These are phyloP conservation scores for Clavaria fumosa DNA, from an alignment of 768 basidiomycete species.

Conservation along the genomic window DNA sequence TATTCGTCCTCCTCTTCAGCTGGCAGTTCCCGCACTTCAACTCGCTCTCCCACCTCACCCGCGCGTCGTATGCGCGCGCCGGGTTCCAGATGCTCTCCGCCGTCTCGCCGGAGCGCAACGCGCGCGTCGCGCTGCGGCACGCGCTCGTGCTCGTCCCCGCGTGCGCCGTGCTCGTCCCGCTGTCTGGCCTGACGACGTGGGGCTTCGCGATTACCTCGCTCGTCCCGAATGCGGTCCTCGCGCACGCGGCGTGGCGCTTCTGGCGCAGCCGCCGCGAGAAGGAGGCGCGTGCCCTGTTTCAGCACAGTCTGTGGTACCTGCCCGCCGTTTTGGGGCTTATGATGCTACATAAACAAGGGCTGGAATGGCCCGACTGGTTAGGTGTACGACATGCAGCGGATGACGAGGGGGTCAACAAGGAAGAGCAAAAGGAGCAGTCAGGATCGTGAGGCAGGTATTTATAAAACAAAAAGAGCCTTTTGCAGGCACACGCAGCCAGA, in stretches of 20 bases:
- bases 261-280: conserved; percentile 60
- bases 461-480: too few relatives aligned
- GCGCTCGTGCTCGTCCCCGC: conserved; percentile 60
- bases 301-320: conserved; percentile 77
- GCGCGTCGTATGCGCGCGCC: conserved; percentile 80
- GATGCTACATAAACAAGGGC: conserved; percentile 88
- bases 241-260: conserved; percentile 57
- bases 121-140: conserved; percentile 76
- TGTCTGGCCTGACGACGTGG: conserved; percentile 92
- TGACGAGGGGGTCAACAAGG: not conserved
- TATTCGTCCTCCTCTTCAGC: conserved; percentile 78
- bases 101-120: conserved; percentile 60
- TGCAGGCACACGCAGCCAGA: too few relatives aligned
- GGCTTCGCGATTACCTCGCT: conserved; percentile 65
- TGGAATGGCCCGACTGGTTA: conserved; percentile 60
- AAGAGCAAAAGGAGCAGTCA: too few relatives aligned
- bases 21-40: conserved; percentile 99
- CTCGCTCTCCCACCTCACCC: conserved; percentile 72
- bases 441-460: too few relatives aligned
- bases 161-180: conserved; percentile 64
- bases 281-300: conserved; percentile 63
- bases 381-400: conserved; percentile 17
- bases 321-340: conserved; percentile 81
- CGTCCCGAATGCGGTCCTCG: conserved; percentile 58
- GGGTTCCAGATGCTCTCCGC: conserved; percentile 91